Percentiles rank a stretch among this genome's conserved stretches.
Evolutionary conservation across 306 rosid species (phyloP).

Genomic region (Acacia crassicarpa): DNA sequence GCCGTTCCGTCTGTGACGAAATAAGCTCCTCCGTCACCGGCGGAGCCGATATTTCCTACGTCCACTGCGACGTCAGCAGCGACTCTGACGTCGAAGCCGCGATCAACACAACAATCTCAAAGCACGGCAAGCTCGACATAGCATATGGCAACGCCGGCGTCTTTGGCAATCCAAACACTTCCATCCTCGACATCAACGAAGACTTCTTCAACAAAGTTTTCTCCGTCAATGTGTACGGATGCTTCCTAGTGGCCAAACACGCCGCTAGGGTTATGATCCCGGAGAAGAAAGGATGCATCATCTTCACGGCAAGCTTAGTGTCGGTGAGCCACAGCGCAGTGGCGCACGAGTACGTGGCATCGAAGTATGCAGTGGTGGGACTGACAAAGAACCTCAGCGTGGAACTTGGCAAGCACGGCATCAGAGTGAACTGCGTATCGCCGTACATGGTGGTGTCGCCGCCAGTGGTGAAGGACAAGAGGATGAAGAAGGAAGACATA

Average conservation of each 20-base stretch:
- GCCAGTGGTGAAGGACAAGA: slow-evolving; percentile 4
- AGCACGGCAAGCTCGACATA: slow-evolving; percentile 49
- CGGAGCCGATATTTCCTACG: slow-evolving; percentile 10
- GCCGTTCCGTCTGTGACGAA: slow-evolving; percentile 38
- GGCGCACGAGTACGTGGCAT: too few species aligned
- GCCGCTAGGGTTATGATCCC: slow-evolving; percentile 54
- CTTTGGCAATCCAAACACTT: slow-evolving; percentile 8
- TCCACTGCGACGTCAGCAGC: slow-evolving; percentile 52
- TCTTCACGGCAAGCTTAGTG: too few species aligned
- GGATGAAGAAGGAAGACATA: slow-evolving; percentile 22
- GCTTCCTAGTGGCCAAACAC: slow-evolving; percentile 54
- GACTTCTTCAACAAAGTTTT: slow-evolving; percentile 45
- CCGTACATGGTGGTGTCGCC: slow-evolving; percentile 55
- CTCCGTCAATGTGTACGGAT: slow-evolving; percentile 51
- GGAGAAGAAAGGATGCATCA: too few species aligned
- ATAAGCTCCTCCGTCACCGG: background rate
- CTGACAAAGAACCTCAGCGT: too few species aligned
- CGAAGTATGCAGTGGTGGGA: too few species aligned
- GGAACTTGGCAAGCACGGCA: background rate
- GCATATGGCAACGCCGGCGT: slow-evolving; percentile 60
- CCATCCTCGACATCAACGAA: slow-evolving; percentile 24
- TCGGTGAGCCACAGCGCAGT: too few species aligned
- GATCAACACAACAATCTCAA: slow-evolving; percentile 36
- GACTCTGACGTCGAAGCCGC: slow-evolving; percentile 39
- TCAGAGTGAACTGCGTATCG: slow-evolving; percentile 64